Evolutionary conservation across 768 basidiomycete species (phyloP).

Genomic region (Lentinula sp.): DNA sequence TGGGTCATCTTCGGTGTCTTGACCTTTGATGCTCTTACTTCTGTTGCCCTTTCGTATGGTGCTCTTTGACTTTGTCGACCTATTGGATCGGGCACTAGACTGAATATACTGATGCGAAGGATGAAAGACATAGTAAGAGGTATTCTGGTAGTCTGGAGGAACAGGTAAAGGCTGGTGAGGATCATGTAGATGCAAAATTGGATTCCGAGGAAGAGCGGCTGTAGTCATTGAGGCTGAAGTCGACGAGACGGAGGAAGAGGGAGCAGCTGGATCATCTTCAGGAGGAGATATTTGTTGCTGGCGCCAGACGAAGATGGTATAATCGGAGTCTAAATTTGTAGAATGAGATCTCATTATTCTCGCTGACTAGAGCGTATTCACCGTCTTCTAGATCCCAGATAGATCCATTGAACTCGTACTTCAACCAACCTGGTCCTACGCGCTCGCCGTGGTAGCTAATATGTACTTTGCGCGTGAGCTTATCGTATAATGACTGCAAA

Average conservation of each 20-base stretch:
- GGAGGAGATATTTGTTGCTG: slow-evolving; percentile 33
- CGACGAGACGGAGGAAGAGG: background rate
- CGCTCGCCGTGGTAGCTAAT: slow-evolving; percentile 53
- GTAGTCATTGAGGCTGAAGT: background rate
- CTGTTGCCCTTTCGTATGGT: slow-evolving; percentile 33
- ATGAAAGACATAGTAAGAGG: slow-evolving; percentile 65
- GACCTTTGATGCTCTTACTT: slow-evolving; percentile 16
- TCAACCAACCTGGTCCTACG: slow-evolving; percentile 76
- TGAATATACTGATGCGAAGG: slow-evolving; percentile 24
- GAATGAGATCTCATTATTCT: background rate
- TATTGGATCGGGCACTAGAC: slow-evolving; percentile 22
- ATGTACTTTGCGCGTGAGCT: slow-evolving; percentile 61
- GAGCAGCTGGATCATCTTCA: slow-evolving; percentile 13
- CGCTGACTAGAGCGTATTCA: slow-evolving; percentile 18
- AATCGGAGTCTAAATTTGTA: slow-evolving; percentile 63
- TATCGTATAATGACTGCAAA: slow-evolving; percentile 58
- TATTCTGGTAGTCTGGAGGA: slow-evolving; percentile 61
- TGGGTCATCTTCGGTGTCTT: slow-evolving; percentile 33
- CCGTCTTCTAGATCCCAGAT: slow-evolving; percentile 91
- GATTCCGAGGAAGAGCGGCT: slow-evolving; percentile 19
- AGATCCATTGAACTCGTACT: slow-evolving; percentile 76
- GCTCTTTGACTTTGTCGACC: slow-evolving; percentile 26
- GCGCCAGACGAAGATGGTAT: slow-evolving; percentile 80
- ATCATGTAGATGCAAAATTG: slow-evolving; percentile 61
- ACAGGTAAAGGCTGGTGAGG: slow-evolving; percentile 53